Evolutionary conservation across 1,139 yeast genomes (phyloP).

Genomic region (Lodderomyces parapsilosis): DNA sequence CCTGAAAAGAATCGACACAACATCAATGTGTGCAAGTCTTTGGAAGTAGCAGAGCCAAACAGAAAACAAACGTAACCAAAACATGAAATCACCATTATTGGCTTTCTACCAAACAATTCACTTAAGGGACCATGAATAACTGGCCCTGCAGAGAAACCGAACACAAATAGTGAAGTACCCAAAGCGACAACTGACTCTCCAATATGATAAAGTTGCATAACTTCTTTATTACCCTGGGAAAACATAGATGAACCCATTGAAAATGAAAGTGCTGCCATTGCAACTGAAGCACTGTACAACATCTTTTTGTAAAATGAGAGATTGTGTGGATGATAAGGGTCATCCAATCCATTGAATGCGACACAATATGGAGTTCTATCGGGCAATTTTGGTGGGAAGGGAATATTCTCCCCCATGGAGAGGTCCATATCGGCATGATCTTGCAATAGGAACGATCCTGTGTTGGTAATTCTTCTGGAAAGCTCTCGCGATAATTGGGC

Average conservation of each 20-base stretch:
- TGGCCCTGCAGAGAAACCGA: conserved; percentile 47
- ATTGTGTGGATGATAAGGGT: conserved; percentile 50
- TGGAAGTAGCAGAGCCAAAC: conserved; percentile 40
- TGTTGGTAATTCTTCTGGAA: conserved; percentile 33
- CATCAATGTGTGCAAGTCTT: conserved; percentile 40
- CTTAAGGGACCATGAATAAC: conserved; percentile 42
- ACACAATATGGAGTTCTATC: conserved; percentile 35
- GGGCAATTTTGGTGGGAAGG: conserved; percentile 36
- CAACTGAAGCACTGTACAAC: conserved; percentile 24
- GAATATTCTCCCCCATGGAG: conserved; percentile 38
- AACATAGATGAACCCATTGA: conserved; percentile 51
- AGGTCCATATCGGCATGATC: conserved; percentile 14
- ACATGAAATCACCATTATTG: conserved; percentile 27
- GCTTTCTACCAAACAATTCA: conserved; percentile 39
- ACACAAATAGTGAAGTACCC: conserved; percentile 40
- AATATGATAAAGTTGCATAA: conserved; percentile 27
- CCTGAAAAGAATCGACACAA: conserved; percentile 42
- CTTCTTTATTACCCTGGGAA: conserved; percentile 24
- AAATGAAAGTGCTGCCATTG: conserved; percentile 34
- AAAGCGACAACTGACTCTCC: conserved; percentile 34
- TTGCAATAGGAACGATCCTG: conserved; percentile 35
- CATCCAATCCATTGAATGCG: conserved; percentile 48
- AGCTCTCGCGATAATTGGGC: conserved; percentile 25
- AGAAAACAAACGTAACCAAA: conserved; percentile 34
- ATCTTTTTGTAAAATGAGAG: conserved; percentile 37